Conservation (phyloP, 345 rosid genomes). For the Murraya paniculata region DNA sequence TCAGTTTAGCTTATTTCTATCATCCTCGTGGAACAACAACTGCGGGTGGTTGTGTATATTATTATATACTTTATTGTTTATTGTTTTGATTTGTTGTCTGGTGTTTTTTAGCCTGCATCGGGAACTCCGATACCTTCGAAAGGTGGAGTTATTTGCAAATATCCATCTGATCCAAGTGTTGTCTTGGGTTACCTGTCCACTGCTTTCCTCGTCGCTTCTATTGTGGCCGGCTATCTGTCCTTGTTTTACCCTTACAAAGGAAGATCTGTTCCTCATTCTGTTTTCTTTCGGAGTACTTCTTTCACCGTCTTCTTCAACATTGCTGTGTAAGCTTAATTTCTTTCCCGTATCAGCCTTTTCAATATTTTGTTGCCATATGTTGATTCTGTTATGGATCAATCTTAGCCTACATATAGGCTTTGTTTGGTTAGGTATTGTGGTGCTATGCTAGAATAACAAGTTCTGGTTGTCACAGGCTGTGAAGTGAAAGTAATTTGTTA, state of each 20-base stretch:
- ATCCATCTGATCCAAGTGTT: conserved; percentile 74
- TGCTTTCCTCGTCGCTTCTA: conserved; percentile 48
- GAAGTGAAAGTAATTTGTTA: background rate
- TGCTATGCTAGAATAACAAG: background rate
- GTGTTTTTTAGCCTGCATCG: conserved; percentile 47
- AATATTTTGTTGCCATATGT: background rate
- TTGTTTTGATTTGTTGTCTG: conserved; percentile 1
- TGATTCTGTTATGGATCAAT: no score
- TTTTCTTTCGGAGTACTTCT: conserved; percentile 53
- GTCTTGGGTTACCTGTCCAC: conserved; percentile 65
- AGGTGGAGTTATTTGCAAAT: conserved; percentile 71
- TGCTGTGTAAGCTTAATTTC: conserved; percentile 57
- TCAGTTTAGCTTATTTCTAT: no score
- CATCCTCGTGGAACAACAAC: no score
- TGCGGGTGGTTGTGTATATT: background rate
- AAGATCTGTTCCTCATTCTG: conserved; percentile 65
- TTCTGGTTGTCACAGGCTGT: background rate
- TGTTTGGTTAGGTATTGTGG: background rate
- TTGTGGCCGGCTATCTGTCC: conserved; percentile 54
- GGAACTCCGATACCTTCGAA: conserved; percentile 65
- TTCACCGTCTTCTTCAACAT: conserved; percentile 69
- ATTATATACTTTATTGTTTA: background rate
- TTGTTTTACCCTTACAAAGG: conserved; percentile 77
- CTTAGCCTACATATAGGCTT: background rate
- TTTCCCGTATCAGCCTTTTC: background rate